Evolutionary conservation across 768 basidiomycete species (phyloP).

Genomic region (Phaeotremella skinneri): DNA sequence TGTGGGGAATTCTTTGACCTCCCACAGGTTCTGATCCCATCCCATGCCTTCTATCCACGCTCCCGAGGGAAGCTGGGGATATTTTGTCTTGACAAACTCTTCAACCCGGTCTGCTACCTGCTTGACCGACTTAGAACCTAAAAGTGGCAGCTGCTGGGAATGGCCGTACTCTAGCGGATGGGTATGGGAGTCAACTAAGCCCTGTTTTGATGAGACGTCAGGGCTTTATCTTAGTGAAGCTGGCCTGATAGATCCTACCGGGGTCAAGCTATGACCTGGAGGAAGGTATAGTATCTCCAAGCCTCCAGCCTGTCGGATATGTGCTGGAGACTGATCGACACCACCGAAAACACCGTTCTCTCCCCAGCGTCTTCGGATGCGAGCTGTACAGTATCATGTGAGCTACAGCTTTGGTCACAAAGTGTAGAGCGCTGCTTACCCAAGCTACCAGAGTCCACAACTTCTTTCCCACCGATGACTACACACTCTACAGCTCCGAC

Average conservation of each 20-base stretch:
- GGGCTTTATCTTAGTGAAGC: not conserved
- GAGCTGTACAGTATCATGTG: not conserved
- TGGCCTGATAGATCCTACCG: slow-evolving; percentile 21
- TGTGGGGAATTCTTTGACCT: slow-evolving; percentile 74
- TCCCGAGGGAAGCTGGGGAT: slow-evolving; percentile 22
- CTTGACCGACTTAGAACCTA: slow-evolving; percentile 25
- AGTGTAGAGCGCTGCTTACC: slow-evolving; percentile 21
- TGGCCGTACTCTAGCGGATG: slow-evolving; percentile 48
- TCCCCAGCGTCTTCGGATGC: slow-evolving; percentile 25
- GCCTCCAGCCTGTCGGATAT: slow-evolving; percentile 10
- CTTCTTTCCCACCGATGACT: slow-evolving; percentile 32
- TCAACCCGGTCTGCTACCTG: slow-evolving; percentile 41
- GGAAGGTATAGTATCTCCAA: slow-evolving; percentile 32
- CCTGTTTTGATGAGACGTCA: slow-evolving; percentile 22
- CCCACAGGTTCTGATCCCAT: slow-evolving; percentile 79
- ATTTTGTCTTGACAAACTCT: slow-evolving; percentile 25
- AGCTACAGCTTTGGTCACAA: not conserved
- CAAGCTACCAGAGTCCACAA: slow-evolving; percentile 37
- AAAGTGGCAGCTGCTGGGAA: slow-evolving; percentile 37
- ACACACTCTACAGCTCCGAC: slow-evolving; percentile 39
- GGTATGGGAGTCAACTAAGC: slow-evolving; percentile 46
- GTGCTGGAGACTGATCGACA: slow-evolving; percentile 10
- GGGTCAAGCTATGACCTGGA: slow-evolving; percentile 35
- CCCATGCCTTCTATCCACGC: slow-evolving; percentile 81
- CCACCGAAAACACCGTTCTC: slow-evolving; percentile 15